Evolutionary conservation across 148 eudicot genomes (phyloP), one percentile per base, ranked within the genome.

Genomic region (Camellia granthamiana): DNA sequence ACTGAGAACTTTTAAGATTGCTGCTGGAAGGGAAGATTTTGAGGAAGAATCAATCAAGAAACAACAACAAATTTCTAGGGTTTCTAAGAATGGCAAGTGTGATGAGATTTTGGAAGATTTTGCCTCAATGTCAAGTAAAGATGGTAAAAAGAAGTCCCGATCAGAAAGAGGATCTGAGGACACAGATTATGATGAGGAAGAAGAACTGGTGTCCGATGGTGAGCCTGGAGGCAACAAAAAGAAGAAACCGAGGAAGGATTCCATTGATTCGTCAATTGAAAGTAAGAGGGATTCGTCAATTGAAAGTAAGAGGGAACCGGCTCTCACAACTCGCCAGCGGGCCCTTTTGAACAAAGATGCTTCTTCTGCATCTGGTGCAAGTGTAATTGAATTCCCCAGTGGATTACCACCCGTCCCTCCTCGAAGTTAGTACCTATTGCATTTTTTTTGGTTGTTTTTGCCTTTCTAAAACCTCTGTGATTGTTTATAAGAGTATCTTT

Each of bases 381-480:
- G 76, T 79, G 88, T 61, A 46, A 80, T 96, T 73, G 99, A 92
- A 84, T 96, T 90, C 73, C 97, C 99, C 68, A 89, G 93, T 72
- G 99, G 99, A 55, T 85, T 93, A 73, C 97, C 99, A 69, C 95
- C 95, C 1, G 88, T 95, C 1, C 88, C 97, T 54, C 79, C 98
- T 77, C 89, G 90, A 88, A 97, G 99, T 94, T 41, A 78, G 94
- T 83, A 66, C 67, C 75, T 58, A 47, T 52, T 54, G 75, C 10
- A 3, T 47, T 44, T 47, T 9, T 12, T 19, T 6, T 62, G 18
- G 18, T 3, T 23, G 69, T 49, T 14, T 60, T 30, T 30, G 38
- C 38, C 38, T 30, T 30, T 30, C 38, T 30, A 30, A 30, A 30
- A 51, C 18, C 21, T 44, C 30, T 61, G 47, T 41, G 6, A 75